phyloP scores from a whole-genome alignment of 257 asterid species.

The Solanum bulbocastanum region DNA sequence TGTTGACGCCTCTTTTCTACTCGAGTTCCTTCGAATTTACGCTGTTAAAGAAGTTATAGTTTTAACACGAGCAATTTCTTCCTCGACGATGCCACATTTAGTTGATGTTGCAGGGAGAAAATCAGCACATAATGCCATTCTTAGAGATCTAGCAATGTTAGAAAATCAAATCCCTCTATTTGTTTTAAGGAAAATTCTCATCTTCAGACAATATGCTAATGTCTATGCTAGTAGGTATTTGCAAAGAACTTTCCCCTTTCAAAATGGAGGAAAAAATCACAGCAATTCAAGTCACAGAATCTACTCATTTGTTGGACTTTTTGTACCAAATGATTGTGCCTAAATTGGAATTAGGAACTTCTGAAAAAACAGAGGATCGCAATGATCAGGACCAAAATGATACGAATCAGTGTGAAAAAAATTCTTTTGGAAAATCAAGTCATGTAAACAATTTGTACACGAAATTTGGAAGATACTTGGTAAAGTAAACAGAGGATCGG shows the following conservation, averaged over 20 bases:
- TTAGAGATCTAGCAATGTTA: conserved; percentile 42
- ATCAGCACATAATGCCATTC: conserved; percentile 27
- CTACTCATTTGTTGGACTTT: conserved; percentile 40
- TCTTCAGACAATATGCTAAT: conserved; percentile 23
- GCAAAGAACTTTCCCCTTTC: conserved; percentile 36
- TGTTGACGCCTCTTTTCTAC: conserved; percentile 43
- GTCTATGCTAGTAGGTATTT: conserved; percentile 21
- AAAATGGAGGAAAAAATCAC: background rate
- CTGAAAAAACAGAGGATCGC: background rate
- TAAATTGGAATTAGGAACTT: background rate
- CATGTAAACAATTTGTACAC: background rate
- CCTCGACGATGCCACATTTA: conserved; percentile 31
- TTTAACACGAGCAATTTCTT: background rate
- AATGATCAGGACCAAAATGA: conserved; percentile 1
- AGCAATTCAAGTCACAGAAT: background rate
- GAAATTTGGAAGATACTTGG: conserved; percentile 14
- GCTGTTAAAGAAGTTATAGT: conserved; percentile 20
- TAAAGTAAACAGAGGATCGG: conserved; percentile 7
- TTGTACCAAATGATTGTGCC: conserved; percentile 41
- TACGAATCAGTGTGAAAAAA: background rate
- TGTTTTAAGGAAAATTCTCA: conserved; percentile 16
- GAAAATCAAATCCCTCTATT: conserved; percentile 66
- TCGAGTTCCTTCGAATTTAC: conserved; percentile 39
- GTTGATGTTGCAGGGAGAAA: conserved; percentile 32
- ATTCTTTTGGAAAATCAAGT: background rate